phyloP scores from a whole-genome alignment of 495 filamentous ascomycete species.

The Aspergillus coremiiformis region DNA sequence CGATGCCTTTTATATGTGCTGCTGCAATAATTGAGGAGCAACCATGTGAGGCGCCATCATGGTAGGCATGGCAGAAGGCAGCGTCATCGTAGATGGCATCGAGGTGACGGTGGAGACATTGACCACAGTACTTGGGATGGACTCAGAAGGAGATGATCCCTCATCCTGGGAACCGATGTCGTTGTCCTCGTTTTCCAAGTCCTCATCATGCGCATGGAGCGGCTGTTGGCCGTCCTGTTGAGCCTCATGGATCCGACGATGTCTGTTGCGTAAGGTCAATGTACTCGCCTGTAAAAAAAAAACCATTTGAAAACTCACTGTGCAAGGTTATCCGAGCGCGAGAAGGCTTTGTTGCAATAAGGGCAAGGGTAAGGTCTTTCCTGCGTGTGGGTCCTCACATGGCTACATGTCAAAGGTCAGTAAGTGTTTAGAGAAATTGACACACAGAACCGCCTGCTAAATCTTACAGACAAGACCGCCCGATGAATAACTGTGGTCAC shows the following conservation, averaged over 20 bases:
- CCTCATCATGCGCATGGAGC: slow-evolving; percentile 58
- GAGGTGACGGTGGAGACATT: slow-evolving; percentile 33
- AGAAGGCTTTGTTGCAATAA: slow-evolving; percentile 97
- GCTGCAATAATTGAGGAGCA: slow-evolving; percentile 39
- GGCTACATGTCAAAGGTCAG: slow-evolving; percentile 57
- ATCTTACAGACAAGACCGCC: slow-evolving; percentile 1
- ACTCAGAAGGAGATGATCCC: slow-evolving; percentile 51
- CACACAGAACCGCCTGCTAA: slow-evolving; percentile 18
- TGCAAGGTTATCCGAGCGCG: slow-evolving; percentile 94
- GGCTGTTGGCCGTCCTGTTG: slow-evolving; percentile 56
- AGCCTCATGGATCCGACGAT: slow-evolving; percentile 91
- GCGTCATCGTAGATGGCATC: slow-evolving; percentile 33
- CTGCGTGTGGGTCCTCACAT: slow-evolving; percentile 98
- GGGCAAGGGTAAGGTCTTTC: slow-evolving; percentile 96
- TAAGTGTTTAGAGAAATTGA: slow-evolving; percentile 51
- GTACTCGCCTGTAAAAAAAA: neutral
- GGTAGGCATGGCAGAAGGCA: slow-evolving; percentile 30
- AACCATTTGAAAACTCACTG: slow-evolving; percentile 57
- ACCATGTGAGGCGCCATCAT: slow-evolving; percentile 38
- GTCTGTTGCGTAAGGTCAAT: slow-evolving; percentile 42
- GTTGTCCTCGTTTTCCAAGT: slow-evolving; percentile 65
- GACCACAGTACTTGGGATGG: slow-evolving; percentile 26
- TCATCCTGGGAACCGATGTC: slow-evolving; percentile 71
- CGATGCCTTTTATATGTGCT: slow-evolving; percentile 33
- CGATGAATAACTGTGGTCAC: slow-evolving; percentile 2